Conservation (phyloP, 371 early-diverging fungal genomes). For the Gilbertella persicaria region DNA sequence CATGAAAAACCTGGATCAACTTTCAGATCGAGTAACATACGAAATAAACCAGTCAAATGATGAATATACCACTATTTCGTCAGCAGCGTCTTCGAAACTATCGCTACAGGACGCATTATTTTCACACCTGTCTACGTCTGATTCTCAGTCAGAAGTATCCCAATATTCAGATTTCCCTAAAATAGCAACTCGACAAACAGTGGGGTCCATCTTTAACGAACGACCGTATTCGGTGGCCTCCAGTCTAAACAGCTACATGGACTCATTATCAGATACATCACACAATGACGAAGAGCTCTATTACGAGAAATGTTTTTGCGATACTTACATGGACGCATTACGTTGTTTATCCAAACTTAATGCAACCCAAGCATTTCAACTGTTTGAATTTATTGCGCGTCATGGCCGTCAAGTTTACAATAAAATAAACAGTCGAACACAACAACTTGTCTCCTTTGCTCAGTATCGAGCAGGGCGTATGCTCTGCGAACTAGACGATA, state of each 20-base stretch:
- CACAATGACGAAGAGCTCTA: not conserved
- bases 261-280: constrained; percentile 1
- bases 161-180: constrained; percentile 15
- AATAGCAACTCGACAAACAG: too few relatives aligned
- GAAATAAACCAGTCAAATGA: not conserved
- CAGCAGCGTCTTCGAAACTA: constrained; percentile 14
- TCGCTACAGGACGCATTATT: constrained; percentile 25
- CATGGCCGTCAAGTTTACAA: constrained; percentile 9
- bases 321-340: constrained; percentile 7
- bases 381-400: constrained; percentile 16
- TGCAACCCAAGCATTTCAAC: constrained; percentile 12
- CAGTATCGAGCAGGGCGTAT: constrained; percentile 24
- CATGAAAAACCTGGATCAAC: not conserved
- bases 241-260: not conserved
- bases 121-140: constrained; percentile 21
- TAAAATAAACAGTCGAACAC: constrained; percentile 2
- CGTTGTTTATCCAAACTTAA: constrained; percentile 5
- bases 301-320: constrained; percentile 2
- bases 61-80: constrained; percentile 17
- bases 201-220: constrained; percentile 9
- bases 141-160: constrained; percentile 18
- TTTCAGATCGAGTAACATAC: constrained; percentile 1
- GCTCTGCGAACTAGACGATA: constrained; percentile 13
- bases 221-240: constrained; percentile 7
- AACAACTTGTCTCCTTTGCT: constrained; percentile 16